phyloP scores from a whole-genome alignment of 768 basidiomycete genomes.

The Termitomyces sp. region DNA sequence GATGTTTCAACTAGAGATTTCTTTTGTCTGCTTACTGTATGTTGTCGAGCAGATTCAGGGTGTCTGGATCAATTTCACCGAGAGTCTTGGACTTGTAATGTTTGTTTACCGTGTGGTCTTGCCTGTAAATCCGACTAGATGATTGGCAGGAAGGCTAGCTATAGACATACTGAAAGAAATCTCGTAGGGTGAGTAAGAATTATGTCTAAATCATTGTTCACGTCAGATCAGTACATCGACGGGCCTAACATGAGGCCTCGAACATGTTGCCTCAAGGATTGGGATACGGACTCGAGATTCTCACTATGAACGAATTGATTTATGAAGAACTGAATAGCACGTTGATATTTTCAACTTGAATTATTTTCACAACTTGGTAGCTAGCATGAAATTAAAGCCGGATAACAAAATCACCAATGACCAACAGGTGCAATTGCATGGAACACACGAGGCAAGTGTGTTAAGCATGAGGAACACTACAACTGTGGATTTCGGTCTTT shows the following conservation, averaged over 20 bases:
- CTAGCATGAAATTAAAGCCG: background rate
- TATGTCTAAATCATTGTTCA: background rate
- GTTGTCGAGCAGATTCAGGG: background rate
- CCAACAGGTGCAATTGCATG: background rate
- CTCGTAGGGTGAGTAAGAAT: background rate
- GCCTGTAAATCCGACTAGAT: background rate
- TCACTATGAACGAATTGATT: background rate
- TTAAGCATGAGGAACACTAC: background rate
- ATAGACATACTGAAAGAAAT: background rate
- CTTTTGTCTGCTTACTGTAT: background rate
- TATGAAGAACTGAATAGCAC: background rate
- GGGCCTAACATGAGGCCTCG: background rate
- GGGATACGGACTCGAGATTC: background rate
- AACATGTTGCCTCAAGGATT: background rate
- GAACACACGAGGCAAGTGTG: background rate
- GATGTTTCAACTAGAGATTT: background rate
- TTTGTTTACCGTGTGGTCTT: background rate
- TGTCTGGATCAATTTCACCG: background rate
- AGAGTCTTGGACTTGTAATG: background rate
- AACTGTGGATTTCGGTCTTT: background rate
- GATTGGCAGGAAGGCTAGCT: background rate
- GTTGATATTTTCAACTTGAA: background rate
- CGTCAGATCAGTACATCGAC: background rate
- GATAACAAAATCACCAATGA: background rate
- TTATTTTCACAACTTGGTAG: background rate